phyloP scores from a whole-genome alignment of 1,284 basidiomycete genomes.

The Austropuccinia psidii region DNA sequence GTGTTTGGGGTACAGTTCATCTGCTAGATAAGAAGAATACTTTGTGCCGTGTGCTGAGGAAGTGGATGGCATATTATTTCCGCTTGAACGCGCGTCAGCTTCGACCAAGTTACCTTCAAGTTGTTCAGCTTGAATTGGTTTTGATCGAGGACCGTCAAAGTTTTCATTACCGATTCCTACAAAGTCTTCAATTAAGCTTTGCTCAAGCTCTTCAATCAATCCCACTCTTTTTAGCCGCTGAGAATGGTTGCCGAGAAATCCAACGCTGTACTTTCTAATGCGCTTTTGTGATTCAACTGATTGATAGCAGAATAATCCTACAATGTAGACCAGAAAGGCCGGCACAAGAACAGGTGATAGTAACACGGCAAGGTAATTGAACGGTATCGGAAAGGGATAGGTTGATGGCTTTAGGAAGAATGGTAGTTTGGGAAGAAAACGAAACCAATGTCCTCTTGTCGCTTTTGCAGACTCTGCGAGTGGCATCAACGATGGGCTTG shows the following conservation, averaged over 20 bases:
- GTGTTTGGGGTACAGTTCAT: too few species aligned
- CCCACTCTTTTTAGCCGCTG: slow-evolving; percentile 6
- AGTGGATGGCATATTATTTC: too few species aligned
- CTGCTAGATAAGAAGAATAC: too few species aligned
- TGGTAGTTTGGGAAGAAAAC: slow-evolving; percentile 8
- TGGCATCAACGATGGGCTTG: neutral
- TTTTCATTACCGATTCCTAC: neutral
- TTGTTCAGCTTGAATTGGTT: neutral
- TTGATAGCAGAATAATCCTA: slow-evolving; percentile 24
- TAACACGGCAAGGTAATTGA: slow-evolving; percentile 14
- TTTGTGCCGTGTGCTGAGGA: too few species aligned
- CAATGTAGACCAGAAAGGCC: slow-evolving; percentile 8
- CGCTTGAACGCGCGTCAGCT: too few species aligned
- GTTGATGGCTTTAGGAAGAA: slow-evolving; percentile 28
- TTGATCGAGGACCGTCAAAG: neutral
- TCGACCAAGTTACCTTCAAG: too few species aligned
- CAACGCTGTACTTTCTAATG: slow-evolving; percentile 29
- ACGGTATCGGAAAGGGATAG: slow-evolving; percentile 10
- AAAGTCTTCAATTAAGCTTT: slow-evolving; percentile 20
- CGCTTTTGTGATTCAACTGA: slow-evolving; percentile 8
- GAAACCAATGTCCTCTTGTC: neutral
- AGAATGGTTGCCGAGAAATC: neutral
- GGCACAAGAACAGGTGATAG: slow-evolving; percentile 16
- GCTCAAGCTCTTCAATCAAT: slow-evolving; percentile 13
- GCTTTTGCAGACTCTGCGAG: neutral